Evolutionary conservation across 2,329 filamentous ascomycete genomes (phyloP), one percentile per base, ranked within the genome.

Genomic region (Colletotrichum agaves): DNA sequence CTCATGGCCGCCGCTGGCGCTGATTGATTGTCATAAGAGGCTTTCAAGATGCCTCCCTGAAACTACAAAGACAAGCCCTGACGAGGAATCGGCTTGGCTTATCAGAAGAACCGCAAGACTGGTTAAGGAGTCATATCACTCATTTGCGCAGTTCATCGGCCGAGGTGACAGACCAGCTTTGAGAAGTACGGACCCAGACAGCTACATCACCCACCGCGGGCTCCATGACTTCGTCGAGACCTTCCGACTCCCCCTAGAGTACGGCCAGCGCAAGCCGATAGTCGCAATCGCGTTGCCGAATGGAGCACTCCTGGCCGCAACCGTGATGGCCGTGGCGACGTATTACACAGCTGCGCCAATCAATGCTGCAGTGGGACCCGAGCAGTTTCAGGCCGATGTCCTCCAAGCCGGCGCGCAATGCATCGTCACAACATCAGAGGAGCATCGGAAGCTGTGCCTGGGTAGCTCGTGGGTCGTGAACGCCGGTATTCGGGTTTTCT

Each of bases 281-380:
- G 78, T 86, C 10, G 84, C 82, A 31, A 80, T 87, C 50, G 82
- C 84, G 2, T 72, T 88, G 5, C 84, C 84, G 1, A 88, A 87
- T 70, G 85, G 85, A 3, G 83, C 83, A 11, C 74, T 86, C 1
- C 76, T 87, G n/a, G 85, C 84, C 10, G 77, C 85, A 12, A 80
- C 83, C 2, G 81, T 82, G 27, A 72, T 88, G 15, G 83, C 85
- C 0, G 80, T 84, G 4, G 77, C 83, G 3, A 83, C 81, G 17
- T 83, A 81, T 66, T 87, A 85, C 71, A 84, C 80, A 5, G 81
- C 83, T 44, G 84, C 85, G 2, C 85, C 85, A 1, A 81, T 88
- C 69, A 84, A 84, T 55, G 79, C 83, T 6, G 79, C 81, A 1
- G 82, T 80, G 10, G 84, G 83, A 3, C 73, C 78, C 2, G 82